Evolutionary conservation across 192 early-diverging fungal species (phyloP).

Genomic region (Mortierella antarctica): DNA sequence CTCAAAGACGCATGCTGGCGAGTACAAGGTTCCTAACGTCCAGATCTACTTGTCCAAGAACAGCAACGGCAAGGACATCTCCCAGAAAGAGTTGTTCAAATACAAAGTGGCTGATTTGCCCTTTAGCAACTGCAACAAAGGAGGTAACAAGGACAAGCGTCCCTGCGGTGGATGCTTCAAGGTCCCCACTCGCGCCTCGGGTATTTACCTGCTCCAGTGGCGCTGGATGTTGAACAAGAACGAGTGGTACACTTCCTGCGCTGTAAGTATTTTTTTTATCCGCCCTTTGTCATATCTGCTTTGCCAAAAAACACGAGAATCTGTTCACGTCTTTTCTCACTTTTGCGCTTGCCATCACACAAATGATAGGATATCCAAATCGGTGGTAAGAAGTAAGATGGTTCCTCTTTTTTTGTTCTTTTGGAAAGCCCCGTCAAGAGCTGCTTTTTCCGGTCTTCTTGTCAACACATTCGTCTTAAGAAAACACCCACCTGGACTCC

Average conservation of each 20-base stretch:
- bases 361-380: too few relatives aligned
- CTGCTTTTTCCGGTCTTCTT: too few relatives aligned
- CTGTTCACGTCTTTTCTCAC: neutral
- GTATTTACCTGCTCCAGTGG: constrained; percentile 37
- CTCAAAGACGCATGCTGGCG: constrained; percentile 37
- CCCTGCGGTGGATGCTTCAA: constrained; percentile 49
- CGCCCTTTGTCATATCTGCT: neutral
- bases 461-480: too few relatives aligned
- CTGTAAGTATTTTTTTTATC: constrained; percentile 5
- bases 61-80: constrained; percentile 7
- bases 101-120: constrained; percentile 18
- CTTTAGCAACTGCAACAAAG: constrained; percentile 34
- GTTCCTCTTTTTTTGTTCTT: too few relatives aligned
- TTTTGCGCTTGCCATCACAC: too few relatives aligned
- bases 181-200: constrained; percentile 27
- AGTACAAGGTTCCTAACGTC: constrained; percentile 18
- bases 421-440: too few relatives aligned
- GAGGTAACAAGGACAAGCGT: constrained; percentile 17
- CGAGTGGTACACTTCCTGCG: constrained; percentile 46
- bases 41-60: constrained; percentile 34
- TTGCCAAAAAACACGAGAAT: neutral
- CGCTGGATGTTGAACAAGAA: constrained; percentile 47
- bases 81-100: constrained; percentile 23
- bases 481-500: too few relatives aligned
- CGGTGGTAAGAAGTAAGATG: too few relatives aligned